phyloP scores from a whole-genome alignment of 176 grass and related monocot species.

The Oryza australiensis region DNA sequence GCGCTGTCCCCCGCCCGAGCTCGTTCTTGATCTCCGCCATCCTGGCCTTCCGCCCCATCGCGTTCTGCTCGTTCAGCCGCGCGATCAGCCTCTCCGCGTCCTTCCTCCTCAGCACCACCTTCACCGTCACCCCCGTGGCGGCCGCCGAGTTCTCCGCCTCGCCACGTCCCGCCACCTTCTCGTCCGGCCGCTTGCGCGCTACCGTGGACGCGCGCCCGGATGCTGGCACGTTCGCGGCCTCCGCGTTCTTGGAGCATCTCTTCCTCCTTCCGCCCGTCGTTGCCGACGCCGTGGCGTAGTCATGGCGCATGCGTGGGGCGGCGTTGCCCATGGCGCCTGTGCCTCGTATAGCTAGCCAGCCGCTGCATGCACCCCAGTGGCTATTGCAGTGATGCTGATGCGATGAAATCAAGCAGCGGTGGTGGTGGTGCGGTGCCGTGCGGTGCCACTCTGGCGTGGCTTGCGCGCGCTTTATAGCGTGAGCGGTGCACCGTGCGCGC shows the following conservation, averaged over 20 bases:
- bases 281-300: background rate
- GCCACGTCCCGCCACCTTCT: background rate
- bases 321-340: slow-evolving; percentile 39
- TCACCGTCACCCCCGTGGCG: slow-evolving; percentile 26
- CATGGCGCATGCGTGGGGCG: slow-evolving; percentile 13
- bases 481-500: too few species aligned
- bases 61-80: slow-evolving; percentile 28
- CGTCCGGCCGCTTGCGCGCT: slow-evolving; percentile 10
- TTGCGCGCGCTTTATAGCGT: background rate
- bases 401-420: too few species aligned
- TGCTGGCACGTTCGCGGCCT: background rate
- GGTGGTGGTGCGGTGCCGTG: background rate
- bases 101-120: slow-evolving; percentile 54
- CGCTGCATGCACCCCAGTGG: too few species aligned
- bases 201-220: background rate
- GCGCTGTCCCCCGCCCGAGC: background rate
- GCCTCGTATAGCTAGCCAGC: background rate
- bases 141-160: background rate
- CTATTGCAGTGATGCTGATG: background rate
- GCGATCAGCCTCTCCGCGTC: slow-evolving; percentile 55
- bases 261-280: background rate
- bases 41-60: slow-evolving; percentile 31
- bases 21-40: slow-evolving; percentile 28
- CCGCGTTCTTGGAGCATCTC: background rate
- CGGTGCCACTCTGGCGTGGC: background rate